Conservation (phyloP, 371 early-diverging fungal genomes). For the Apophysomyces ossiformis region DNA sequence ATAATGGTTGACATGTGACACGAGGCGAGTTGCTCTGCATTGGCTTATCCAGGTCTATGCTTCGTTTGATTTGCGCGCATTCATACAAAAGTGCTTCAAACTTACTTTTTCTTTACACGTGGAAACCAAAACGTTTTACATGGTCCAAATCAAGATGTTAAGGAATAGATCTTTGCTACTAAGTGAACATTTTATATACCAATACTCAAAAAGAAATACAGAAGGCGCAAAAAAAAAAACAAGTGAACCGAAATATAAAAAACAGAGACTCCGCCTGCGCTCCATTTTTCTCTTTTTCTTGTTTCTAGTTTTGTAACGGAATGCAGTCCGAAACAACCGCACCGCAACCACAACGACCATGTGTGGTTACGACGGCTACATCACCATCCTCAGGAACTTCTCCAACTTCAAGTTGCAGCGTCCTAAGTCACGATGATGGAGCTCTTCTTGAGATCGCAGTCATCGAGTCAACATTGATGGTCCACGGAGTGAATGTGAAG, state of each 20-base stretch:
- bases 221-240: background rate
- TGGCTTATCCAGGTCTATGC: conserved; percentile 2
- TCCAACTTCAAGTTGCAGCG: conserved; percentile 13
- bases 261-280: conserved; percentile 3
- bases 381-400: conserved; percentile 12
- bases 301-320: background rate
- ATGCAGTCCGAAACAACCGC: background rate
- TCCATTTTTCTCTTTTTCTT: background rate
- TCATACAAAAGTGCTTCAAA: background rate
- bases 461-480: conserved; percentile 31
- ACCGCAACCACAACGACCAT: background rate
- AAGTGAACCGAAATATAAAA: background rate
- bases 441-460: conserved; percentile 33
- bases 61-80: conserved; percentile 4
- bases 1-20: conserved; percentile 6
- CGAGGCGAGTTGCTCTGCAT: background rate
- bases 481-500: conserved; percentile 19
- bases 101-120: conserved; percentile 2
- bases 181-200: background rate
- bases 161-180: background rate
- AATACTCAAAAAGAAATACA: too few relatives aligned
- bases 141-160: conserved; percentile 6
- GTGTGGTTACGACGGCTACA: background rate
- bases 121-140: background rate
- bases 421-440: conserved; percentile 23